Percentiles rank a stretch among this genome's conserved stretches.
These are phyloP conservation scores for Quercus berberidifolia DNA, from an alignment of 306 rosid species.

Conservation along the genomic window DNA sequence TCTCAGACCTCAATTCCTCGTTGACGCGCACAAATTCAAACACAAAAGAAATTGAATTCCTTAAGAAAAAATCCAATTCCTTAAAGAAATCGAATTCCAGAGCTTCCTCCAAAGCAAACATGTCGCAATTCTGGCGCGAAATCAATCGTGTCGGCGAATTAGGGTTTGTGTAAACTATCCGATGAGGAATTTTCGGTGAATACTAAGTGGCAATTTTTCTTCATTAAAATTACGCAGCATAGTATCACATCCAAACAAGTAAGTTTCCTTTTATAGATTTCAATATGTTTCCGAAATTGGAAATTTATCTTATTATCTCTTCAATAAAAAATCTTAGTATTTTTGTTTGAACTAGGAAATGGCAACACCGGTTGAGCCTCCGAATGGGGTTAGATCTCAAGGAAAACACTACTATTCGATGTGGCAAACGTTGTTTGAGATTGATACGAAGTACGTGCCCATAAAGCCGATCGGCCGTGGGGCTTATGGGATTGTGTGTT, in stretches of 20 bases:
- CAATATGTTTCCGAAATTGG: too few relatives aligned
- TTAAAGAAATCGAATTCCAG: not conserved
- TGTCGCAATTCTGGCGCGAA: not conserved
- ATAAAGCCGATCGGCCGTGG: conserved; percentile 95
- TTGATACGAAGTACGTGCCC: conserved; percentile 83
- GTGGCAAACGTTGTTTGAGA: conserved; percentile 93
- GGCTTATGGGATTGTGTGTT: conserved; percentile 87
- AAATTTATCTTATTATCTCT: too few relatives aligned
- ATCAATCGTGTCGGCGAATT: not conserved
- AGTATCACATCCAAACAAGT: too few relatives aligned
- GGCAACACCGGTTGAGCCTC: conserved; percentile 97
- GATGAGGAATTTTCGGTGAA: too few relatives aligned
- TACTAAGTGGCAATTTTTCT: too few relatives aligned
- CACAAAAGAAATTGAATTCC: too few relatives aligned
- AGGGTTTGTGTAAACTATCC: not conserved
- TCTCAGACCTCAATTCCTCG: not conserved
- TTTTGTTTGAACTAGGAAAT: conserved; percentile 33
- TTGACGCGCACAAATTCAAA: not conserved
- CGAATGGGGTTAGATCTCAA: conserved; percentile 60
- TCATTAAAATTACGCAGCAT: too few relatives aligned
- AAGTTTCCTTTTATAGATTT: too few relatives aligned
- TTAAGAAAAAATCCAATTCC: too few relatives aligned
- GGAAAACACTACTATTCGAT: conserved; percentile 90
- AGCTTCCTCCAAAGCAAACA: not conserved
- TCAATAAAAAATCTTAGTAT: too few relatives aligned